phyloP scores from a whole-genome alignment of 2,329 filamentous ascomycete species.

The Bisporella sp. region DNA sequence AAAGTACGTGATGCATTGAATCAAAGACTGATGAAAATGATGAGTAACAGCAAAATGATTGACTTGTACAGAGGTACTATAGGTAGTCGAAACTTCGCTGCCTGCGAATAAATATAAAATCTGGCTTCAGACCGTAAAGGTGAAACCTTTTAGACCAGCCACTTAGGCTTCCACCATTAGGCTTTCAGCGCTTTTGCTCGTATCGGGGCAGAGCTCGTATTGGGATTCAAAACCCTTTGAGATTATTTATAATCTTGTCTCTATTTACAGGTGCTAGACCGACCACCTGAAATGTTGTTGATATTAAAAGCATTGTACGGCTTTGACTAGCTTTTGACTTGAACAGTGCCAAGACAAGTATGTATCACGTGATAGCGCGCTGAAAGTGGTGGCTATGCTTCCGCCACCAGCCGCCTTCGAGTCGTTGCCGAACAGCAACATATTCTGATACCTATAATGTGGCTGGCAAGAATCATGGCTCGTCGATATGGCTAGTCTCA shows the following conservation, averaged over 20 bases:
- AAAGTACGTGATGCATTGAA: neutral
- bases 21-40: neutral
- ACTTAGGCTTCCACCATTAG: no score
- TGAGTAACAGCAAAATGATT: neutral
- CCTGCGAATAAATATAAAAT: no score
- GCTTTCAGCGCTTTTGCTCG: no score
- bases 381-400: neutral
- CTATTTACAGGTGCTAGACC: no score
- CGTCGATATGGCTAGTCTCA: conserved; percentile 16
- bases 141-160: no score
- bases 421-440: neutral
- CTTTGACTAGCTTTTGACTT: neutral
- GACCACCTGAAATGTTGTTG: neutral
- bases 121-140: no score
- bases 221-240: no score
- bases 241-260: no score
- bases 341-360: neutral
- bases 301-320: neutral
- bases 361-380: neutral
- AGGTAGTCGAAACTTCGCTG: no score
- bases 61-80: no score
- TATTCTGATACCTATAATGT: conserved; percentile 4
- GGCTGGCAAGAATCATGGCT: conserved; percentile 3
- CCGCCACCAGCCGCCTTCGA: neutral
- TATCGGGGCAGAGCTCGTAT: no score